phyloP scores from a whole-genome alignment of 1,284 basidiomycete species.

The Boletellus deceptivus region DNA sequence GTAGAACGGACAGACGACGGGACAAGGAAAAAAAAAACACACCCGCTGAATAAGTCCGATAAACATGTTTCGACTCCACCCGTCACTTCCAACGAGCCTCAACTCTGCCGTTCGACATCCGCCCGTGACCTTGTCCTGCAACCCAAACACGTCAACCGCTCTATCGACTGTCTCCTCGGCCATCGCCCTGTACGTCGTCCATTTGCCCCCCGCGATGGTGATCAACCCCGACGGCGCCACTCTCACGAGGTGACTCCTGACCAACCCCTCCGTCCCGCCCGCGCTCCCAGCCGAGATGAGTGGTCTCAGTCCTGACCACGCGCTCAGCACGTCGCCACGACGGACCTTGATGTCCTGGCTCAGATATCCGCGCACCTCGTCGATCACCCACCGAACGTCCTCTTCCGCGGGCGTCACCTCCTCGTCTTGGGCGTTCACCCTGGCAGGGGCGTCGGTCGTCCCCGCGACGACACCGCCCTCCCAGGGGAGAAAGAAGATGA shows the following conservation, averaged over 20 bases:
- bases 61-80: slow-evolving; percentile 96
- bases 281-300: slow-evolving; percentile 72
- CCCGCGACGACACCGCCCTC: slow-evolving; percentile 97
- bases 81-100: slow-evolving; percentile 89
- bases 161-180: slow-evolving; percentile 93
- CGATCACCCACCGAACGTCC: slow-evolving; percentile 95
- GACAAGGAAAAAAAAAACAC: slow-evolving; percentile 20
- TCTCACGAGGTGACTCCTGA: slow-evolving; percentile 94
- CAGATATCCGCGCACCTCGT: slow-evolving; percentile 89
- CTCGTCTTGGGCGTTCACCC: slow-evolving; percentile 53
- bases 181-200: slow-evolving; percentile 98
- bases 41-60: slow-evolving; percentile 92
- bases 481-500: slow-evolving; percentile 99
- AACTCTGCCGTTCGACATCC: slow-evolving; percentile 82
- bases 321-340: slow-evolving; percentile 94
- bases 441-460: slow-evolving; percentile 87
- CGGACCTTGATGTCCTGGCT: slow-evolving; percentile 92
- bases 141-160: slow-evolving; percentile 77
- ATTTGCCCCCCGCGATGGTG: slow-evolving; percentile 97
- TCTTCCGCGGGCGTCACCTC: slow-evolving; percentile 89
- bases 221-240: slow-evolving; percentile 80
- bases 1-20: not conserved
- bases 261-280: slow-evolving; percentile 82
- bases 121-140: slow-evolving; percentile 54
- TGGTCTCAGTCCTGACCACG: slow-evolving; percentile 92